phyloP scores from a whole-genome alignment of 169 alveolate species.

The Eimeria falciformis region DNA sequence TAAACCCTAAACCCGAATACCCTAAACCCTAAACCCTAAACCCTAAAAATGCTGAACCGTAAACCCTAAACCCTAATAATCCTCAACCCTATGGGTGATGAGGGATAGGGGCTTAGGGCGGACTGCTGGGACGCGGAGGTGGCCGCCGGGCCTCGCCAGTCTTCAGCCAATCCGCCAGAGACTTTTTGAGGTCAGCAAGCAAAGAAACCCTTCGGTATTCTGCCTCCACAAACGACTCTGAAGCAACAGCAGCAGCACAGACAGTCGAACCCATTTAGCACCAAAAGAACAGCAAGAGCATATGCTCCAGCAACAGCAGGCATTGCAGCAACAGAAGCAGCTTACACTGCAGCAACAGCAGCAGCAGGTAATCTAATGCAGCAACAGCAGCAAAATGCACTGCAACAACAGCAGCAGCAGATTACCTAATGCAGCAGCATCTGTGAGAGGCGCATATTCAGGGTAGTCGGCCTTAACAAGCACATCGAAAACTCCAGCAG shows the following conservation, averaged over 20 bases:
- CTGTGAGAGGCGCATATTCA: slow-evolving; percentile 22
- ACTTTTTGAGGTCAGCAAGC: not conserved
- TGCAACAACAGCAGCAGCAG: slow-evolving; percentile 15
- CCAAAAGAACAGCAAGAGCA: not conserved
- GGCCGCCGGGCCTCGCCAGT: not conserved
- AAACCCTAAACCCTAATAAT: slow-evolving; percentile 26
- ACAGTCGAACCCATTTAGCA: not conserved
- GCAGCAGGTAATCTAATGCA: not conserved
- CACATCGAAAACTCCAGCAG: slow-evolving; percentile 38
- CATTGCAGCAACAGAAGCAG: not conserved
- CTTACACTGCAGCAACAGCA: not conserved
- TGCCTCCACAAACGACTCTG: slow-evolving; percentile 43
- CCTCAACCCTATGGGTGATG: not conserved
- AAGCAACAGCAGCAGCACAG: slow-evolving; percentile 45
- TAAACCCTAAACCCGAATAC: no score
- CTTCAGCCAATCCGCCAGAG: not conserved
- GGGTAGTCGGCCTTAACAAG: slow-evolving; percentile 35
- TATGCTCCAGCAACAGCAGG: not conserved
- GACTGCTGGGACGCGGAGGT: not conserved
- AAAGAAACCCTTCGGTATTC: slow-evolving; percentile 15
- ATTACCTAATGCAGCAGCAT: slow-evolving; percentile 26
- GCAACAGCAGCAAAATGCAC: not conserved
- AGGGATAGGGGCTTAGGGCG: not conserved
- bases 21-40: no score
- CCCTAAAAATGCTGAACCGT: no score